Evolutionary conservation across 2,329 filamentous ascomycete genomes (phyloP).

Genomic region (Neurospora crassa): DNA sequence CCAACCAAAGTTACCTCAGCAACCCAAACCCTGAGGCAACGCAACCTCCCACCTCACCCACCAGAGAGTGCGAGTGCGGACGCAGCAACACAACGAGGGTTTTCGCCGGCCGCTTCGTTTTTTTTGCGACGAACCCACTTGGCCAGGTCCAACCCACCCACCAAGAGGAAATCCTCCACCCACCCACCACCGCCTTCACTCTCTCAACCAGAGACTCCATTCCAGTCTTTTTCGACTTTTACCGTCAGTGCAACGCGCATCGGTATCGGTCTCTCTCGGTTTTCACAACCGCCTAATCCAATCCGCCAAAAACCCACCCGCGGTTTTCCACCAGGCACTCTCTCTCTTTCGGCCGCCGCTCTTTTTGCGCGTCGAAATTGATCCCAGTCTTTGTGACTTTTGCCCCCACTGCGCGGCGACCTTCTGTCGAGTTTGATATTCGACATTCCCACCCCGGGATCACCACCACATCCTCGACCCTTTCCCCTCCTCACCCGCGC

Average conservation of each 20-base stretch:
- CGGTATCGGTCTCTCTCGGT: conserved; percentile 1
- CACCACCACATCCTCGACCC: conserved; percentile 8
- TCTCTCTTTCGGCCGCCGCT: conserved; percentile 9
- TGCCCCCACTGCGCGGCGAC: conserved; percentile 11
- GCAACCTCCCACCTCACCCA: neutral
- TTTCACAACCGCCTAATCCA: conserved; percentile 2
- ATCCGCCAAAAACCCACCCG: conserved; percentile 2
- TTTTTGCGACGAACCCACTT: conserved; percentile 10
- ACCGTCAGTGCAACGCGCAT: conserved; percentile 2
- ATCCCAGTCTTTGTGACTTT: conserved; percentile 4
- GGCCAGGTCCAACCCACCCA: neutral
- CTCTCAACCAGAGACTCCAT: neutral
- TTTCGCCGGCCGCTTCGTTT: conserved; percentile 7
- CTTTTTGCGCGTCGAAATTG: conserved; percentile 6
- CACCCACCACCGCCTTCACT: neutral
- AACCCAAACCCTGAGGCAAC: neutral
- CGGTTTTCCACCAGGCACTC: conserved; percentile 2
- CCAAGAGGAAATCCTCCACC: neutral
- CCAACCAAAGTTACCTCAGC: neutral
- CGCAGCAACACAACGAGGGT: conserved; percentile 1
- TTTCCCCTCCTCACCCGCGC: conserved; percentile 8
- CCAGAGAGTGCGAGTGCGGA: neutral
- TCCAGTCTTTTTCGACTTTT: conserved; percentile 3
- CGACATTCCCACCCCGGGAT: conserved; percentile 16
- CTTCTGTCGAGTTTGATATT: conserved; percentile 23